Evolutionary conservation across 805 yeast species (phyloP).

Genomic region (Trichomonascus vanleenenianus): DNA sequence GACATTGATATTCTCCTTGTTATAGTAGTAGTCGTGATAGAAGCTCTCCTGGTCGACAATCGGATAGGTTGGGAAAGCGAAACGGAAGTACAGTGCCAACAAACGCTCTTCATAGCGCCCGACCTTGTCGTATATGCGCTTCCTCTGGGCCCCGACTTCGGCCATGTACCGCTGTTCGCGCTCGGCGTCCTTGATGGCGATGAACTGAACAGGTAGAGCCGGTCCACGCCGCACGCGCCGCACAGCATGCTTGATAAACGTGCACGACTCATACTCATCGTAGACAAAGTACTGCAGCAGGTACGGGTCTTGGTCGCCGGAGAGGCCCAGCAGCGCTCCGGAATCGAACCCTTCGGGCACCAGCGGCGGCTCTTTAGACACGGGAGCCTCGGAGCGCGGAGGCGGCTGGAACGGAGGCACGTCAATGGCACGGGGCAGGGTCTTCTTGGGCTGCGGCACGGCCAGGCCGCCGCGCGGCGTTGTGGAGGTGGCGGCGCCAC

Average conservation of each 20-base stretch:
- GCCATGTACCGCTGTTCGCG: conserved; percentile 5
- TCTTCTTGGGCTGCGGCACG: not conserved
- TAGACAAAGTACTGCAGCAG: conserved; percentile 21
- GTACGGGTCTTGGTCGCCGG: conserved; percentile 29
- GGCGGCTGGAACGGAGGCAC: conserved; percentile 14
- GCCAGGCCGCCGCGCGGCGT: too few relatives aligned
- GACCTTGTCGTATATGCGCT: conserved; percentile 11
- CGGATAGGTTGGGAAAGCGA: conserved; percentile 30
- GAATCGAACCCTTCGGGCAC: conserved; percentile 21
- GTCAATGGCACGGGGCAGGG: conserved; percentile 4
- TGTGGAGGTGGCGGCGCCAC: not conserved
- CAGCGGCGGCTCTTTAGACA: conserved; percentile 15
- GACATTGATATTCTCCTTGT: conserved; percentile 22
- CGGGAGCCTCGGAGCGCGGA: conserved; percentile 6
- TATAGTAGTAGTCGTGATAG: conserved; percentile 23
- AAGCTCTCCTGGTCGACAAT: conserved; percentile 27
- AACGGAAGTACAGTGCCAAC: conserved; percentile 26
- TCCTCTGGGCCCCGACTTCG: conserved; percentile 13
- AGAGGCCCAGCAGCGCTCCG: conserved; percentile 24
- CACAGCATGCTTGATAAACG: conserved; percentile 25
- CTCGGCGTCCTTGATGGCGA: conserved; percentile 17
- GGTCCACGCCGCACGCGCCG: conserved; percentile 17
- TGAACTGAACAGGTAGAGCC: conserved; percentile 22
- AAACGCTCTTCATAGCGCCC: conserved; percentile 22
- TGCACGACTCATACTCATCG: conserved; percentile 14